These are phyloP conservation scores for Huiozyma sinensis DNA, from an alignment of 805 yeast genomes.

Conservation along the genomic window DNA sequence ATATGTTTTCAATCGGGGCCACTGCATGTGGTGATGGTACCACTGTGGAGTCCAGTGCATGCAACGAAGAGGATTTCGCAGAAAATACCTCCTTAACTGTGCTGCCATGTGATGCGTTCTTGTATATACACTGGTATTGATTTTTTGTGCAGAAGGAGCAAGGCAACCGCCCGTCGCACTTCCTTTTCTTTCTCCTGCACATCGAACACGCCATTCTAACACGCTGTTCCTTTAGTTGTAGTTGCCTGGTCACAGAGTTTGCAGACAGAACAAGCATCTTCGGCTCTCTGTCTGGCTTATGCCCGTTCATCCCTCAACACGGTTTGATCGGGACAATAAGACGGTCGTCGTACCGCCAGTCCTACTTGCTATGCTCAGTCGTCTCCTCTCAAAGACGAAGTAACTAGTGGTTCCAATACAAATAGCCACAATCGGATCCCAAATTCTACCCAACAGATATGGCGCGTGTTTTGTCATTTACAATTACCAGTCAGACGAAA, in stretches of 20 bases:
- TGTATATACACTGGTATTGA: too few species aligned
- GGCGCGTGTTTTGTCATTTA: constrained; percentile 19
- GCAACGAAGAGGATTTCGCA: too few species aligned
- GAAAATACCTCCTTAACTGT: too few species aligned
- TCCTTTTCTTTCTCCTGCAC: constrained; percentile 66
- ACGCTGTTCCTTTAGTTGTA: constrained; percentile 39
- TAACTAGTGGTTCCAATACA: constrained; percentile 53
- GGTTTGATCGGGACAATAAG: background rate
- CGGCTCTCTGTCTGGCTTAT: constrained; percentile 5
- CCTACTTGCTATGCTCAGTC: background rate
- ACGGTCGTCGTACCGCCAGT: background rate
- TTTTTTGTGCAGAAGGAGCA: constrained; percentile 27
- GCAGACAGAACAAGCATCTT: constrained; percentile 18
- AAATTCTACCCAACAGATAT: constrained; percentile 36
- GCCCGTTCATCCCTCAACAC: too few species aligned
- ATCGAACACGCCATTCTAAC: constrained; percentile 70
- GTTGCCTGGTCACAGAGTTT: constrained; percentile 15
- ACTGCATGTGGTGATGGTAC: too few species aligned
- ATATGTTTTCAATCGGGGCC: too few species aligned
- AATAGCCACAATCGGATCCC: constrained; percentile 59
- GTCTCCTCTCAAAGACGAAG: constrained; percentile 50
- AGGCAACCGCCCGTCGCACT: constrained; percentile 72
- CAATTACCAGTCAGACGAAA: too few species aligned
- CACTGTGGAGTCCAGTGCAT: too few species aligned
- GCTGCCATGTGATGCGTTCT: too few species aligned